Conservation (phyloP, 2,329 filamentous ascomycete species). For the Fusarium pilosicola region DNA sequence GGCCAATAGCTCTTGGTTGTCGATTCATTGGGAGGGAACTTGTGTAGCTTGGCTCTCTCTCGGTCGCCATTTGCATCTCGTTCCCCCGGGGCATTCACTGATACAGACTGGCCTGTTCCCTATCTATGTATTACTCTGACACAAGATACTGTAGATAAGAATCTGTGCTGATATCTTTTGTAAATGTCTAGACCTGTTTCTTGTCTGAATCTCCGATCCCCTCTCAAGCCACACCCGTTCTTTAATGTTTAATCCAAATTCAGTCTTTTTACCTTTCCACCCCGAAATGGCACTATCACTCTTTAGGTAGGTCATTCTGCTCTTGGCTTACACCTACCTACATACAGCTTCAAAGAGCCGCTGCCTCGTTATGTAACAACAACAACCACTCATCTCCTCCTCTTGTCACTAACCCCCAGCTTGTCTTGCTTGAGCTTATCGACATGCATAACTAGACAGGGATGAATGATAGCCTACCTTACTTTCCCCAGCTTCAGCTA, state of each 20-base stretch:
- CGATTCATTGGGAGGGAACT: slow-evolving; percentile 10
- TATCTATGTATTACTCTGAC: neutral
- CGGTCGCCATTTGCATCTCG: neutral
- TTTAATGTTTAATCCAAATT: neutral
- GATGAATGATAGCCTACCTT: slow-evolving; percentile 11
- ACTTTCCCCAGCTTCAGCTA: slow-evolving; percentile 15
- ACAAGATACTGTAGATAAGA: neutral
- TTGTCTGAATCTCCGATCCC: neutral
- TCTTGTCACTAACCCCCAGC: neutral
- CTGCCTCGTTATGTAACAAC: slow-evolving; percentile 16
- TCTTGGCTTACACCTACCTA: neutral
- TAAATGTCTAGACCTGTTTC: slow-evolving; percentile 8
- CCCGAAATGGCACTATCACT: neutral
- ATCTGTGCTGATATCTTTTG: neutral
- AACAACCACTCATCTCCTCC: neutral
- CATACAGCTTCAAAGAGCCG: neutral
- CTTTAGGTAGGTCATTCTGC: slow-evolving; percentile 5
- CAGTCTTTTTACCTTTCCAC: neutral
- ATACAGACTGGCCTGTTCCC: neutral
- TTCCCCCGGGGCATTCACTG: neutral
- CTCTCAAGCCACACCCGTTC: slow-evolving; percentile 1
- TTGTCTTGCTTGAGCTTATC: neutral
- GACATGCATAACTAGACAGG: neutral
- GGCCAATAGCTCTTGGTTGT: neutral
- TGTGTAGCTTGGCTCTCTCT: slow-evolving; percentile 8